A percentile compares a stretch with the other conserved stretches of the same genome.
These are phyloP conservation scores for Colletotrichum tropicale DNA, from an alignment of 2,329 filamentous ascomycete genomes.

Conservation along the genomic window DNA sequence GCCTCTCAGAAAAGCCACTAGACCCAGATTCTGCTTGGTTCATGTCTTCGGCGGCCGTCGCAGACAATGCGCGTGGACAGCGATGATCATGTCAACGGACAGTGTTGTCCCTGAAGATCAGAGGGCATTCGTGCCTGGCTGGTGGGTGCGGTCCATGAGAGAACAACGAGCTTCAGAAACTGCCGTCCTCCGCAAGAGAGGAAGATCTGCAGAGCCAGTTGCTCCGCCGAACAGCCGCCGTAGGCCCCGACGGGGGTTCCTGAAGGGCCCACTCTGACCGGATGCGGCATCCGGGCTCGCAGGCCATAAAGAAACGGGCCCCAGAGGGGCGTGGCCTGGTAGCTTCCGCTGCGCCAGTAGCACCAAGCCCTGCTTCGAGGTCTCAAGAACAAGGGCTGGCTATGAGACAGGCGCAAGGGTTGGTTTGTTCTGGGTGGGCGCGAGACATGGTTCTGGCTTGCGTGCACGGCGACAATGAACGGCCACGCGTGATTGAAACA, in stretches of 20 bases:
- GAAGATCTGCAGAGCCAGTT: neutral
- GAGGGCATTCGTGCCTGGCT: neutral
- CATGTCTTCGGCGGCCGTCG: neutral
- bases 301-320: constrained; percentile 1
- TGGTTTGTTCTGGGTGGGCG: neutral
- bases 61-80: neutral
- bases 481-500: neutral
- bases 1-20: neutral
- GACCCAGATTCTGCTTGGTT: neutral
- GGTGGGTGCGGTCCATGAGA: neutral
- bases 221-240: neutral
- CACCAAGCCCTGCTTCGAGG: neutral
- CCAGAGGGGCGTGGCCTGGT: neutral
- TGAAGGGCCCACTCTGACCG: neutral
- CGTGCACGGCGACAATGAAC: neutral
- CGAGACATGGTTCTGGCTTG: neutral
- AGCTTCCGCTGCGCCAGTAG: neutral
- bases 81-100: neutral
- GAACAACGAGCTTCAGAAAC: neutral
- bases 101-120: neutral
- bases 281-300: neutral
- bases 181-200: neutral
- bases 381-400: neutral
- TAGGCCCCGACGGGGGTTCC: neutral
- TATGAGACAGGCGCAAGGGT: constrained; percentile 5